These are phyloP conservation scores for Mycena sanguinolenta DNA, from an alignment of 768 basidiomycete genomes.

Conservation along the genomic window DNA sequence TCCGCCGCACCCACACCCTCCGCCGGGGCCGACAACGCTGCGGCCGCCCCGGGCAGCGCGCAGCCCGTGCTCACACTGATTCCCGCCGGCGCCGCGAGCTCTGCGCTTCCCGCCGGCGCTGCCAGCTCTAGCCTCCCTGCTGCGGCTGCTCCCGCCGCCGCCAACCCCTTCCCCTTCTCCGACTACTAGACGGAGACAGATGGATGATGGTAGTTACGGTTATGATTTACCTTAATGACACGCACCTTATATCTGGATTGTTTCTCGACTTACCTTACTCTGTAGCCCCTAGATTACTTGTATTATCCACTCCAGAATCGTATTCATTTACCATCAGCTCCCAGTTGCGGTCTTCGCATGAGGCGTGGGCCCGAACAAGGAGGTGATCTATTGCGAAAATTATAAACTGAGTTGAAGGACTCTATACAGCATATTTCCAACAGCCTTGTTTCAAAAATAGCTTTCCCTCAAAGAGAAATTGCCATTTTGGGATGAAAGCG, in stretches of 20 bases:
- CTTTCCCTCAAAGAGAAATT: too few species aligned
- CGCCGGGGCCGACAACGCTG: background rate
- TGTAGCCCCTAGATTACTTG: slow-evolving; percentile 16
- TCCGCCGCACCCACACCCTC: background rate
- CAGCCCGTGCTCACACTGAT: slow-evolving; percentile 11
- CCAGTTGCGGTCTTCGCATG: too few species aligned
- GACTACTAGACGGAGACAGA: slow-evolving; percentile 11
- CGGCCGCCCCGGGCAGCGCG: background rate
- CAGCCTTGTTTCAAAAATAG: too few species aligned
- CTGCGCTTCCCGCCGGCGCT: background rate
- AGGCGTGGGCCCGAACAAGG: too few species aligned
- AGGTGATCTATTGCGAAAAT: too few species aligned
- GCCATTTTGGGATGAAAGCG: too few species aligned
- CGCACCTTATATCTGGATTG: background rate
- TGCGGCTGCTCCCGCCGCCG: background rate
- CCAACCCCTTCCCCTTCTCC: slow-evolving; percentile 30
- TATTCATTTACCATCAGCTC: too few species aligned
- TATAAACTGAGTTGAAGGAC: too few species aligned
- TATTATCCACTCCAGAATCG: too few species aligned
- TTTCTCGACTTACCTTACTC: background rate
- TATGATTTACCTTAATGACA: background rate
- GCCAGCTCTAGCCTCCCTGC: background rate
- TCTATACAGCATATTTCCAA: too few species aligned
- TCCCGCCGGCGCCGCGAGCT: background rate
- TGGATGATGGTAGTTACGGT: too few species aligned